Evolutionary conservation across 2,329 filamentous ascomycete genomes (phyloP).

Genomic region (Triangularia verruculosa): DNA sequence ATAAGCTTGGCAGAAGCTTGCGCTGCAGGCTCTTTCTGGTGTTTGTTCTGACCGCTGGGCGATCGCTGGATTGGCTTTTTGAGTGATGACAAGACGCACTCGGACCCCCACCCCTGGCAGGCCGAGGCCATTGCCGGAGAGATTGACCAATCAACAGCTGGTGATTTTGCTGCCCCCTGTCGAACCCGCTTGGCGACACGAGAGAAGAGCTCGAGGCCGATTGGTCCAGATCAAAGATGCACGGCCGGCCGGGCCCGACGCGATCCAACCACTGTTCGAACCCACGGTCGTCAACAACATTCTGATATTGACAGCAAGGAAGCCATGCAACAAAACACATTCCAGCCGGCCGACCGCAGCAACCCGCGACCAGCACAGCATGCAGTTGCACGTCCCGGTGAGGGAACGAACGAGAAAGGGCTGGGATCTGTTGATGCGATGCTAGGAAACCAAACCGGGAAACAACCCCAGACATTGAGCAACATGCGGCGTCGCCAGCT

Average conservation of each 20-base stretch:
- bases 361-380: neutral
- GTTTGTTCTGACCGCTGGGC: neutral
- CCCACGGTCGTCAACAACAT: neutral
- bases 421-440: neutral
- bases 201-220: neutral
- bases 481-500: slow-evolving; percentile 2
- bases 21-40: neutral
- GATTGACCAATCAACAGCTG: neutral
- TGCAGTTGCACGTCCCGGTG: neutral
- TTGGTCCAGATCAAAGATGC: neutral
- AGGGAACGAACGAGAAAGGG: neutral
- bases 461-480: neutral
- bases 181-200: neutral
- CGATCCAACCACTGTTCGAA: neutral
- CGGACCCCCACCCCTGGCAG: neutral
- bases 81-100: neutral
- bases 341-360: neutral
- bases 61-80: neutral
- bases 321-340: neutral
- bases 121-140: neutral
- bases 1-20: neutral
- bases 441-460: neutral
- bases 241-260: neutral
- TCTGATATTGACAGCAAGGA: neutral
- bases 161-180: neutral